Conservation (phyloP, 306 rosid genomes). For the Acacia confusa region DNA sequence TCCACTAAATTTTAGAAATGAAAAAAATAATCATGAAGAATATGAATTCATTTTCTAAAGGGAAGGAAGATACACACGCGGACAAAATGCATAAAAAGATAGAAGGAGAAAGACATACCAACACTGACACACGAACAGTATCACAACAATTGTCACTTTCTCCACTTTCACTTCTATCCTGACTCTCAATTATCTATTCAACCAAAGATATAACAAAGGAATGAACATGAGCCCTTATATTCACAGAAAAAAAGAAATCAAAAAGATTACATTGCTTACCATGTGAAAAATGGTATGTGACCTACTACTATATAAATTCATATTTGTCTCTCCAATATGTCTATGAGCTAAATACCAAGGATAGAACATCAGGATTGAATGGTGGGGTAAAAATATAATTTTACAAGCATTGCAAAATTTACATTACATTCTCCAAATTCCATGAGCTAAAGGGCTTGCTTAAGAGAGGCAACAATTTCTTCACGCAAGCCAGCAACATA, state of each 20-base stretch:
- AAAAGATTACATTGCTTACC: no score
- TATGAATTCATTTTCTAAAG: conserved; percentile 15
- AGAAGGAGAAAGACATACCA: no score
- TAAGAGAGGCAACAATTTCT: conserved; percentile 90
- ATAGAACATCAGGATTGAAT: background rate
- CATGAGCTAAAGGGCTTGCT: conserved; percentile 84
- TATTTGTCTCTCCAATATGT: conserved; percentile 96
- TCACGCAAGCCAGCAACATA: conserved; percentile 95
- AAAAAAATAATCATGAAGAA: conserved; percentile 24
- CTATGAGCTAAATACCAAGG: conserved; percentile 74
- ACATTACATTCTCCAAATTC: conserved; percentile 84
- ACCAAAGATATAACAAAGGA: no score
- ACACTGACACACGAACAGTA: no score
- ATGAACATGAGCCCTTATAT: no score
- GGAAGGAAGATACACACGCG: conserved; percentile 39
- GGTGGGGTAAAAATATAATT: background rate
- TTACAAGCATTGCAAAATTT: background rate
- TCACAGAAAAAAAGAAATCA: no score
- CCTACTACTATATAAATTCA: conserved; percentile 92
- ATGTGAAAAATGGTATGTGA: conserved; percentile 97
- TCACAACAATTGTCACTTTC: no score
- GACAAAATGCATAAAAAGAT: no score
- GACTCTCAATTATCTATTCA: no score
- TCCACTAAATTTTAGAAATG: conserved; percentile 83
- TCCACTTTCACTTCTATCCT: no score